Evolutionary conservation across 2,329 filamentous ascomycete species (phyloP).

Genomic region (Lecanoromycetidae sp.): DNA sequence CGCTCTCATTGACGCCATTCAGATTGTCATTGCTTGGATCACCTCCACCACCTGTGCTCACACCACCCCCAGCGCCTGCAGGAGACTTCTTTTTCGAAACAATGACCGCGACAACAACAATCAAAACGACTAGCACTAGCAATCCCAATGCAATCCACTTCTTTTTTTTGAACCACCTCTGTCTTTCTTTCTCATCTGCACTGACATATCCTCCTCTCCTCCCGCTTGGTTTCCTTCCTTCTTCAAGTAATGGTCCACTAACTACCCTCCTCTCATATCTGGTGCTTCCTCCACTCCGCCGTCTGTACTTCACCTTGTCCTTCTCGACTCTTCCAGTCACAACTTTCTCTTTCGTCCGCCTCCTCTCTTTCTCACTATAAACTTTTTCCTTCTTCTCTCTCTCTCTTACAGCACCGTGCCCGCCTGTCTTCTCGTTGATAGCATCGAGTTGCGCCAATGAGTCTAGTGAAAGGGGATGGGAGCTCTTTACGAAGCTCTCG

Average conservation of each 20-base stretch:
- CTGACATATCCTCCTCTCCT: conserved; percentile 36
- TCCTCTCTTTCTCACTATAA: conserved; percentile 11
- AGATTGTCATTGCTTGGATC: conserved; percentile 36
- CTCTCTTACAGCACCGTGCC: conserved; percentile 29
- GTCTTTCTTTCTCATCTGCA: conserved; percentile 31
- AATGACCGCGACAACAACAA: conserved; percentile 56
- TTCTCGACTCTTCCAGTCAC: conserved; percentile 17
- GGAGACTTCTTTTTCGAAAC: conserved; percentile 49
- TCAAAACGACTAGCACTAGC: conserved; percentile 45
- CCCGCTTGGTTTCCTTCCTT: conserved; percentile 47
- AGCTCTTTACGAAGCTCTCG: no score
- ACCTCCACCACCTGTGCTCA: conserved; percentile 21
- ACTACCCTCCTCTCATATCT: conserved; percentile 53
- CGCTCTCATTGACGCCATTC: conserved; percentile 40
- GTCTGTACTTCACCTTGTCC: conserved; percentile 19
- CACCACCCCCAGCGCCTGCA: conserved; percentile 21
- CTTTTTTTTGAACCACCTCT: conserved; percentile 32
- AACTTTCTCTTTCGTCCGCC: conserved; percentile 17
- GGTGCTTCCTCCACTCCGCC: conserved; percentile 28
- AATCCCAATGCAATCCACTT: conserved; percentile 45
- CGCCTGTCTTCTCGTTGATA: conserved; percentile 45
- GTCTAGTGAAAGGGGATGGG: conserved; percentile 23
- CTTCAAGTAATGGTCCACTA: conserved; percentile 57
- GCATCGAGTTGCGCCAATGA: conserved; percentile 54
- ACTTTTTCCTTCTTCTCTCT: conserved; percentile 23